Base-by-base conservation (phyloP, 2,329 filamentous ascomycete species). In the Parastagonospora nodorum region DNA sequence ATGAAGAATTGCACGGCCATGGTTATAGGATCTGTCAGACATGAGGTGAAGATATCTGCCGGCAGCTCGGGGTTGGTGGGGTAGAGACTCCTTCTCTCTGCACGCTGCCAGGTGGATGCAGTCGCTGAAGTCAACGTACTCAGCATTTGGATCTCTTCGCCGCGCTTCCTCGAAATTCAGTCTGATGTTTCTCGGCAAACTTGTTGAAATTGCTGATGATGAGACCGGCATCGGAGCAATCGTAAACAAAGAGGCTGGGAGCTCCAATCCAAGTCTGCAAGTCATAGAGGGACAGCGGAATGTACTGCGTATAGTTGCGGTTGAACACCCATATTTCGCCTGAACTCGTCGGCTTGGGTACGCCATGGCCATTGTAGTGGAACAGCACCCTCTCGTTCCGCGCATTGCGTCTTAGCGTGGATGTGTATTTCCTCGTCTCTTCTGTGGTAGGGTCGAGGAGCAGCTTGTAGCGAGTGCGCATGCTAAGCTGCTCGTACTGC, bases 321-420 rank as follows among this genome's bases (percentile, higher is more conserved):
- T 99, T 99, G 74, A 99, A 99, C 5, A 97, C 95, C 94, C 94
- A 99, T 15, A 99, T 96, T 74, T 99, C 94, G 11, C 94, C 94
- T 4, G 93, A 97, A 2, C 89, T 86, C 0, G 94, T 99, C 2
- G 94, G 94, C 67, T 97, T 91, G 1, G 94, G 94, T 9, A 99
- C 94, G 40, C 94, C 94, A 73, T 99, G 94, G 12, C 94, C 94
- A 66, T 99, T 99, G 80, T 99, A 99, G 72, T 99, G 94, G 65
- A 99, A 90, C n/a, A 99, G 79, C 1, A 99, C 91, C 42, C 94
- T 83, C 77, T 99, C 94, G 51, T 97, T 92, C 74, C 97, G 96
- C 42, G 94, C 93, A 69, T 96, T 97, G 55, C 92, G 84, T 29
- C 94, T 85, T 28, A 97, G 79, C 0, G 91, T 95, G 45, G 91